A percentile compares a stretch with the other conserved stretches of the same genome.
phyloP scores from a whole-genome alignment of 495 filamentous ascomycete species.

The Aspergillus hancockii region DNA sequence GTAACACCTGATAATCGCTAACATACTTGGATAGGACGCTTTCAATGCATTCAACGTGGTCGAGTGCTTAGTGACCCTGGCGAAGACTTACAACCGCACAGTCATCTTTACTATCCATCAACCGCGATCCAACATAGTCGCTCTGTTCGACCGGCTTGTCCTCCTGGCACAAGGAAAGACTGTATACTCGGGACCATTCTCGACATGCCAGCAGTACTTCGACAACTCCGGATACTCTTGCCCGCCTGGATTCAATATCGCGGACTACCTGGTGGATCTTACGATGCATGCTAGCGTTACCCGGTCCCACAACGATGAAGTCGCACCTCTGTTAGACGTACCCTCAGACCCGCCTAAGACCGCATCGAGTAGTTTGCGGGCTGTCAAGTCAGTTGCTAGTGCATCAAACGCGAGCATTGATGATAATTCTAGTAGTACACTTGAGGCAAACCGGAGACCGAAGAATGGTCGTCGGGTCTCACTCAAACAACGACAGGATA shows the following conservation, averaged over 20 bases:
- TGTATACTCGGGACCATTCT: slow-evolving; percentile 90
- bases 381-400: slow-evolving; percentile 90
- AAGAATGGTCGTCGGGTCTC: slow-evolving; percentile 70
- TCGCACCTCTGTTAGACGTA: slow-evolving; percentile 42
- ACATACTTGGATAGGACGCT: slow-evolving; percentile 57
- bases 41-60: slow-evolving; percentile 98
- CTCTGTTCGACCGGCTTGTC: slow-evolving; percentile 92
- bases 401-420: slow-evolving; percentile 67
- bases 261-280: slow-evolving; percentile 94
- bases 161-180: slow-evolving; percentile 85
- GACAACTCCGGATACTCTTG: slow-evolving; percentile 87
- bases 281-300: slow-evolving; percentile 87
- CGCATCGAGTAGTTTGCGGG: slow-evolving; percentile 82
- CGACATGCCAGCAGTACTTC: slow-evolving; percentile 89
- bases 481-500: slow-evolving; percentile 78
- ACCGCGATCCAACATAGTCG: slow-evolving; percentile 98
- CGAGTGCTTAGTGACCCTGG: slow-evolving; percentile 91
- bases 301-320: slow-evolving; percentile 58
- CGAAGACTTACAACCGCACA: slow-evolving; percentile 93
- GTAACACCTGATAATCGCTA: background rate
- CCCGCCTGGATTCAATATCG: slow-evolving; percentile 97
- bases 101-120: slow-evolving; percentile 99
- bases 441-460: slow-evolving; percentile 61
- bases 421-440: slow-evolving; percentile 56
- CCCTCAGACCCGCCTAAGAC: slow-evolving; percentile 57